phyloP scores from a whole-genome alignment of 192 early-diverging fungal genomes.

The Dispira parvispora region DNA sequence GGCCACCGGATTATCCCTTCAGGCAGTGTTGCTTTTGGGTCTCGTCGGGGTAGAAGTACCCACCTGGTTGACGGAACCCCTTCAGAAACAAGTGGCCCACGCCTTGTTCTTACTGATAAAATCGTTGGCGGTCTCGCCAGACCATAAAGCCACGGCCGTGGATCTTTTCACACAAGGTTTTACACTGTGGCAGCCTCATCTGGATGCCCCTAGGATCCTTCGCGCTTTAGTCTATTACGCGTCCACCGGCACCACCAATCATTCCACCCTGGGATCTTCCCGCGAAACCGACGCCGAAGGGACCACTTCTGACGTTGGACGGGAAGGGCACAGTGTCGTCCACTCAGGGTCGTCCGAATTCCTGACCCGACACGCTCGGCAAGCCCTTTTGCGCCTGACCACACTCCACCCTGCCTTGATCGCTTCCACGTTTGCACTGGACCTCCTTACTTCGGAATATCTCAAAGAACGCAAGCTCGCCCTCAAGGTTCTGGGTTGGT shows the following conservation, averaged over 20 bases:
- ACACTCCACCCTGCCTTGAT: conserved; percentile 1
- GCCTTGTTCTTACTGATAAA: not conserved
- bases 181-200: not conserved
- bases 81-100: not conserved
- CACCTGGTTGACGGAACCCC: not conserved
- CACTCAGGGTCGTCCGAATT: not conserved
- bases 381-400: conserved; percentile 2
- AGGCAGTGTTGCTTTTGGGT: not conserved
- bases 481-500: not conserved
- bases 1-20: not conserved
- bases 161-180: conserved; percentile 1
- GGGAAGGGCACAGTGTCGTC: not conserved
- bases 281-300: not conserved
- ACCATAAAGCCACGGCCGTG: not conserved
- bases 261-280: not conserved
- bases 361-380: not conserved
- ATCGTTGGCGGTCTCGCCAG: not conserved
- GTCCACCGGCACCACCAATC: not conserved
- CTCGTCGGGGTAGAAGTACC: not conserved
- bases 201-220: not conserved
- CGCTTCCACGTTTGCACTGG: not conserved
- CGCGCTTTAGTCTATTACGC: not conserved
- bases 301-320: not conserved
- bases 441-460: not conserved
- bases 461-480: conserved; percentile 3